Conservation (phyloP, 805 yeast species). For the Debaryomyces maramus region DNA sequence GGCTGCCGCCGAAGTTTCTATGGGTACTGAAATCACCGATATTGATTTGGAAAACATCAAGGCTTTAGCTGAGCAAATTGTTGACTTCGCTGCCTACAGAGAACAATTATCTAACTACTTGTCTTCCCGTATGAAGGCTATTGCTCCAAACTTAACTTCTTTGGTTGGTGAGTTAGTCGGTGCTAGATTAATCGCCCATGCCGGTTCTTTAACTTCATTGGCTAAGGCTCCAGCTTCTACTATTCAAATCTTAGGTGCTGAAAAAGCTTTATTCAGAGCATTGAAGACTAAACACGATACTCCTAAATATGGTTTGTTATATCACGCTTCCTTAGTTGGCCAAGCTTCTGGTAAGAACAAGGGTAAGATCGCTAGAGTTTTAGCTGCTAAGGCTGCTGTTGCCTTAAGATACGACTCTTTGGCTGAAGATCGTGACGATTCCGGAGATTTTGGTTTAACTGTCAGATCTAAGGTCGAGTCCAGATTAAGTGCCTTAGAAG, state of each 20-base stretch:
- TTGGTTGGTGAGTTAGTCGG: slow-evolving; percentile 98
- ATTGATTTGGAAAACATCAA: slow-evolving; percentile 84
- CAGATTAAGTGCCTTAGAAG: slow-evolving; percentile 92
- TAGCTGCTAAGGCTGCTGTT: slow-evolving; percentile 98
- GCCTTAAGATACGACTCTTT: slow-evolving; percentile 95
- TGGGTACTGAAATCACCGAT: slow-evolving; percentile 99
- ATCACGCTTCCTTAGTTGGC: slow-evolving; percentile 96
- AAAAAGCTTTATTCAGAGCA: slow-evolving; percentile 98
- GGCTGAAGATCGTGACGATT: slow-evolving; percentile 94
- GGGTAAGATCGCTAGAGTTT: slow-evolving; percentile 98
- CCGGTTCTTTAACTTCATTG: slow-evolving; percentile 90
- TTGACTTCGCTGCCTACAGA: slow-evolving; percentile 93
- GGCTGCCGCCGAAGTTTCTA: slow-evolving; percentile 96
- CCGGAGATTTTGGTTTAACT: slow-evolving; percentile 89
- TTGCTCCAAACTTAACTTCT: slow-evolving; percentile 95
- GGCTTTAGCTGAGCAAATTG: slow-evolving; percentile 92
- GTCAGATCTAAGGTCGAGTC: slow-evolving; percentile 93
- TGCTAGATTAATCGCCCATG: slow-evolving; percentile 96
- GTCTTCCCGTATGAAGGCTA: slow-evolving; percentile 94
- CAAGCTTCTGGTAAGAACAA: slow-evolving; percentile 98
- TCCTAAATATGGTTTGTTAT: slow-evolving; percentile 95
- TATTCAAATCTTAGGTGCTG: slow-evolving; percentile 97
- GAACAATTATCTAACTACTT: slow-evolving; percentile 92
- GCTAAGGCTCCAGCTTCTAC: slow-evolving; percentile 99
- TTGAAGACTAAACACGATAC: slow-evolving; percentile 98